Conservation (phyloP, 2,329 filamentous ascomycete genomes). For the Penicillium oxalicum region DNA sequence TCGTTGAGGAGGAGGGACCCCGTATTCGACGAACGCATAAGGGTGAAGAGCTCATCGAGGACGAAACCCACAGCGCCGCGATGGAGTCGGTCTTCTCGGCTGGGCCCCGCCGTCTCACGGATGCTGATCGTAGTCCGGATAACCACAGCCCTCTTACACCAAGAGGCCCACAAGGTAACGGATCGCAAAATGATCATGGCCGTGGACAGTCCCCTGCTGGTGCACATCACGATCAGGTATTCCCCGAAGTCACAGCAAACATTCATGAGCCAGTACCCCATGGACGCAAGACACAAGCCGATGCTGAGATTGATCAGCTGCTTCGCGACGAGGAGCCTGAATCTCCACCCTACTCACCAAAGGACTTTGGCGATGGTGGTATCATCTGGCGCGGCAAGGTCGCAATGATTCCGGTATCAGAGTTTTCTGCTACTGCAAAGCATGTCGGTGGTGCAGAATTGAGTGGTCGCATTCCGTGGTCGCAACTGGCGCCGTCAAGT, state of each 20-base stretch:
- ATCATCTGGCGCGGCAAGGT: conserved; percentile 73
- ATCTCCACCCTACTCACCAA: conserved; percentile 77
- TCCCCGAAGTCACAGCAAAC: conserved; percentile 38
- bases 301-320: conserved; percentile 84
- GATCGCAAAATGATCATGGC: conserved; percentile 42
- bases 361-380: conserved; percentile 64
- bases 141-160: conserved; percentile 26
- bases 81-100: conserved; percentile 46
- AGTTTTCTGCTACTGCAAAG: conserved; percentile 70
- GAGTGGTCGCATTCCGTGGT: conserved; percentile 62
- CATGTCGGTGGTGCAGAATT: conserved; percentile 82
- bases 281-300: conserved; percentile 51
- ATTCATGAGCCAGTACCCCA: conserved; percentile 40
- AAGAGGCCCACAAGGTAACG: conserved; percentile 16
- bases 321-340: conserved; percentile 75
- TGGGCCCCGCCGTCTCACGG: conserved; percentile 41
- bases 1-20: conserved; percentile 69
- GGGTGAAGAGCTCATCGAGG: conserved; percentile 83
- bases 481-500: conserved; percentile 63
- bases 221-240: conserved; percentile 38
- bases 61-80: conserved; percentile 52
- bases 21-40: conserved; percentile 88
- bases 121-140: conserved; percentile 24
- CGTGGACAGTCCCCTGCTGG: conserved; percentile 69
- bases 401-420: conserved; percentile 69